Conservation (phyloP, 208 protist genomes). For the Vickermania spadyakhi region DNA sequence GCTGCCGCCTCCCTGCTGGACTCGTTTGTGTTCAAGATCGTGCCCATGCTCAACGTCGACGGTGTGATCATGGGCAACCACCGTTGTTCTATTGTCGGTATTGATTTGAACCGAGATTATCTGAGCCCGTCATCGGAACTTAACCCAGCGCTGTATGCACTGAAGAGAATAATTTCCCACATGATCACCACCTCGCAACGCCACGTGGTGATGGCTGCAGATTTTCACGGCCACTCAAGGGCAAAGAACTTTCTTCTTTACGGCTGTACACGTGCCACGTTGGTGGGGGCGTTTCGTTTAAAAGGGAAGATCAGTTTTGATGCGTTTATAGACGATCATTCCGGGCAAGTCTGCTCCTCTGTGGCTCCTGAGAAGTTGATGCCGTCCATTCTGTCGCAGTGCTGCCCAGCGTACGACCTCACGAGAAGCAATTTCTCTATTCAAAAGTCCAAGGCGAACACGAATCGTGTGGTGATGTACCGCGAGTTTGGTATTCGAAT, state of each 20-base stretch:
- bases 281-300: neutral
- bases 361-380: constrained; percentile 63
- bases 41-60: constrained; percentile 98
- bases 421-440: constrained; percentile 79
- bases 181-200: constrained; percentile 56
- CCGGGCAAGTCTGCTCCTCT: constrained; percentile 1
- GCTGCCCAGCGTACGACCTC: constrained; percentile 61
- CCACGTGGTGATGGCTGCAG: constrained; percentile 78
- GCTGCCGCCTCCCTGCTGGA: constrained; percentile 31
- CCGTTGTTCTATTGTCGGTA: constrained; percentile 89
- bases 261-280: constrained; percentile 66
- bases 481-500: constrained; percentile 88
- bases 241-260: constrained; percentile 95
- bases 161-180: constrained; percentile 71
- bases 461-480: constrained; percentile 89
- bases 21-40: constrained; percentile 89
- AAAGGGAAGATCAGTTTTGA: neutral
- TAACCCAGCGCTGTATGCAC: constrained; percentile 78
- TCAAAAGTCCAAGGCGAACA: constrained; percentile 80
- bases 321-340: neutral
- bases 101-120: constrained; percentile 96
- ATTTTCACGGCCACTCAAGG: constrained; percentile 94
- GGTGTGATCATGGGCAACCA: constrained; percentile 97
- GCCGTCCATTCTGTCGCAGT: constrained; percentile 37
- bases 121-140: constrained; percentile 31